Conservation (phyloP, 2,329 filamentous ascomycete species). For the Epichloe glyceriae region DNA sequence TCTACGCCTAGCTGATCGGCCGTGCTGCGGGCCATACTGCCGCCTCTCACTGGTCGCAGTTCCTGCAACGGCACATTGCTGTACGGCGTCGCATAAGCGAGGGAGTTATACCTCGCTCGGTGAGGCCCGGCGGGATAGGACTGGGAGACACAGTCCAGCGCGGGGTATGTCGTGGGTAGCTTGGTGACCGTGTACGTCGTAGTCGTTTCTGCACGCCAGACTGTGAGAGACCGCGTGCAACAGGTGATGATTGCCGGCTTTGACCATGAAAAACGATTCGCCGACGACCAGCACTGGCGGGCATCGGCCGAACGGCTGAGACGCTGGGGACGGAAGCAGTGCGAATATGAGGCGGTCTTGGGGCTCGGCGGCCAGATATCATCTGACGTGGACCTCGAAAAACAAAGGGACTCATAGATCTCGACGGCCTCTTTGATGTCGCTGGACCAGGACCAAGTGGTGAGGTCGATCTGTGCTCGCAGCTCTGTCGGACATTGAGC, state of each 20-base stretch:
- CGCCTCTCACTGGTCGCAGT: slow-evolving; percentile 17
- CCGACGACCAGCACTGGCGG: slow-evolving; percentile 24
- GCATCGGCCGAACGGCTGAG: slow-evolving; percentile 25
- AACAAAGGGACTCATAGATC: slow-evolving; percentile 19
- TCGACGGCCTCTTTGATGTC: slow-evolving; percentile 12
- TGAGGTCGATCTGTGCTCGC: slow-evolving; percentile 27
- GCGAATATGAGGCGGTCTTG: slow-evolving; percentile 35
- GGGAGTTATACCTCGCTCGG: slow-evolving; percentile 38
- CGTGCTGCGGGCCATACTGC: slow-evolving; percentile 16
- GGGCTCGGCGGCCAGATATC: slow-evolving; percentile 25
- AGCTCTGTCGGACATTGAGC: slow-evolving; percentile 28
- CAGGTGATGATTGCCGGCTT: slow-evolving; percentile 20
- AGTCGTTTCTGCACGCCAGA: slow-evolving; percentile 32
- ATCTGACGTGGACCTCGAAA: slow-evolving; percentile 29
- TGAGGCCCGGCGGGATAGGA: slow-evolving; percentile 23
- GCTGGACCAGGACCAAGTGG: slow-evolving; percentile 22
- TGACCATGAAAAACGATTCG: slow-evolving; percentile 32
- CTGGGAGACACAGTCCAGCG: slow-evolving; percentile 39
- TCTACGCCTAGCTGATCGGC: slow-evolving; percentile 17
- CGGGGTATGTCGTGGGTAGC: slow-evolving; percentile 38
- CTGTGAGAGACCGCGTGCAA: slow-evolving; percentile 13
- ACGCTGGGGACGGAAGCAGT: slow-evolving; percentile 39
- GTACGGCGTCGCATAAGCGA: slow-evolving; percentile 64
- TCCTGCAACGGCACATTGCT: slow-evolving; percentile 45
- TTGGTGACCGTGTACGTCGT: slow-evolving; percentile 46